phyloP scores from a whole-genome alignment of 2,329 filamentous ascomycete genomes.

The Ceratocystis destructans region DNA sequence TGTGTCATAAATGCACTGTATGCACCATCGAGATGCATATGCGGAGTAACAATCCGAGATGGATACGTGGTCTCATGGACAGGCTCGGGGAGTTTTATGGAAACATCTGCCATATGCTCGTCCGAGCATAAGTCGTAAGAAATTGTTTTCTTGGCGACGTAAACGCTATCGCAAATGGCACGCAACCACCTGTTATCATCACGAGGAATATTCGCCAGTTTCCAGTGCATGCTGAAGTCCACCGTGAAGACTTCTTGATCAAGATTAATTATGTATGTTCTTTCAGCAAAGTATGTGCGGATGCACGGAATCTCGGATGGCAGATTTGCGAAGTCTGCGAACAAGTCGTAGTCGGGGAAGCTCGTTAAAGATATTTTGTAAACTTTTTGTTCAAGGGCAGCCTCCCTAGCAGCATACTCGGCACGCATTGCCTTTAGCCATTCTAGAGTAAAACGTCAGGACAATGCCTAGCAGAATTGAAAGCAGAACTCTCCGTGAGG shows the following conservation, averaged over 20 bases:
- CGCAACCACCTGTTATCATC: constrained; percentile 17
- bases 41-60: constrained; percentile 2
- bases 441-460: neutral
- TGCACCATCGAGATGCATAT: neutral
- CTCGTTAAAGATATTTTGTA: too few relatives aligned
- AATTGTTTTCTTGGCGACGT: constrained; percentile 17
- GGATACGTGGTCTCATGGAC: constrained; percentile 2
- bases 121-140: constrained; percentile 10
- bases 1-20: neutral
- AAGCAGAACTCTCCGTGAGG: neutral
- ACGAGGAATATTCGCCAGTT: constrained; percentile 20
- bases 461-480: neutral
- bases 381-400: neutral
- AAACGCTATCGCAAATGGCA: constrained; percentile 15
- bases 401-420: neutral
- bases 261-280: constrained; percentile 10
- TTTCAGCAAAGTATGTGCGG: neutral
- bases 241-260: constrained; percentile 21
- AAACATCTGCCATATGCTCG: constrained; percentile 7
- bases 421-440: neutral
- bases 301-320: neutral
- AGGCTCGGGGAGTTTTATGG: constrained; percentile 16
- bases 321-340: neutral
- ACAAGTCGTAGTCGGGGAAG: too few relatives aligned
- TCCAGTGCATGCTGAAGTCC: constrained; percentile 20